Conservation (phyloP, 768 basidiomycete species). For the Lactarius indigo region DNA sequence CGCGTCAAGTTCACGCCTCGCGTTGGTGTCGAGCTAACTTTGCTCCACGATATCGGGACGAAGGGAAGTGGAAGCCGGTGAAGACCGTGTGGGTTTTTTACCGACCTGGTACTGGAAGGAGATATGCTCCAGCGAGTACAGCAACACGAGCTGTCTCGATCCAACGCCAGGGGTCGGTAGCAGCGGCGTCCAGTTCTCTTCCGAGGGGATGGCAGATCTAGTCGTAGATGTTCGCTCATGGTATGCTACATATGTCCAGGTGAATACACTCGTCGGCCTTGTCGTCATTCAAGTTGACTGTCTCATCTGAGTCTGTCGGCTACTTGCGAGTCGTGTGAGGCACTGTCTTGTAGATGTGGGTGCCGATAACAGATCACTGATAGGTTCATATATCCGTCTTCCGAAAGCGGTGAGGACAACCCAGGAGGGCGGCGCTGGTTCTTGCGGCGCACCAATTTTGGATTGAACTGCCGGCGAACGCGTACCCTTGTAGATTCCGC, state of each 20-base stretch:
- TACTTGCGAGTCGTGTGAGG: background rate
- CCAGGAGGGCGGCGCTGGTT: background rate
- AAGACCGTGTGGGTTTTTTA: slow-evolving; percentile 77
- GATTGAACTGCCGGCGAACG: background rate
- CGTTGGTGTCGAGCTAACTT: slow-evolving; percentile 48
- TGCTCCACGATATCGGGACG: slow-evolving; percentile 49
- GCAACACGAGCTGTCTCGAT: background rate
- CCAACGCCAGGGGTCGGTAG: background rate
- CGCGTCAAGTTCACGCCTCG: slow-evolving; percentile 62
- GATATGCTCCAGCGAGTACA: background rate
- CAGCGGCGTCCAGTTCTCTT: background rate
- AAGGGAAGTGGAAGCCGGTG: slow-evolving; percentile 57
- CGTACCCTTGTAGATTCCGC: background rate
- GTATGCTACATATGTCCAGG: background rate
- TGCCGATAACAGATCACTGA: background rate
- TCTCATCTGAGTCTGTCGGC: background rate
- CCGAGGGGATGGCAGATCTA: slow-evolving; percentile 21
- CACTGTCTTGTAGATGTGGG: background rate
- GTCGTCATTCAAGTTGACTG: background rate
- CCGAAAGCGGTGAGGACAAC: background rate
- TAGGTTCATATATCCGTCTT: background rate
- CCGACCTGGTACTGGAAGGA: slow-evolving; percentile 64
- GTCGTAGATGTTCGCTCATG: background rate
- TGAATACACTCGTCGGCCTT: background rate
- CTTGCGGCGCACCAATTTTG: background rate